Conservation (phyloP, 2,329 filamentous ascomycete species). For the Botryotinia narcissicola region DNA sequence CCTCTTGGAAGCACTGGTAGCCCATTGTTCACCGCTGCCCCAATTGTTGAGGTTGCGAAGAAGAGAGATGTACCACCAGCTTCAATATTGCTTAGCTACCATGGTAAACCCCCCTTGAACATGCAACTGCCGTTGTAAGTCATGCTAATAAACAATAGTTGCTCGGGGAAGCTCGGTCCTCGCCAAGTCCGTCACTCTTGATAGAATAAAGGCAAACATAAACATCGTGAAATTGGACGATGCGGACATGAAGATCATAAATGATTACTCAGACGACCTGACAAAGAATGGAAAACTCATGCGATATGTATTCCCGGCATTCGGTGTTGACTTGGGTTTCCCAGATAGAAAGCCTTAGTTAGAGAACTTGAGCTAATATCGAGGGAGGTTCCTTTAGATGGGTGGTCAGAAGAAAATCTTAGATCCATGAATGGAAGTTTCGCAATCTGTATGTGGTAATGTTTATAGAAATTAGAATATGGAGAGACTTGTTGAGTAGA, state of each 20-base stretch:
- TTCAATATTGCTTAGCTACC: constrained; percentile 68
- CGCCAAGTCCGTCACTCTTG: constrained; percentile 67
- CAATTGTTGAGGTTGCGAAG: constrained; percentile 62
- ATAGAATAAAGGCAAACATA: constrained; percentile 68
- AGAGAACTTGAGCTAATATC: not conserved
- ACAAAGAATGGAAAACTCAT: constrained; percentile 50
- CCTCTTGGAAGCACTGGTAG: constrained; percentile 41
- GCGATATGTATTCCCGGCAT: constrained; percentile 67
- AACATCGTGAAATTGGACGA: constrained; percentile 63
- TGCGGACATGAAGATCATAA: constrained; percentile 58
- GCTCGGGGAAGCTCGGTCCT: constrained; percentile 68
- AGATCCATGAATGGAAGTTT: not conserved
- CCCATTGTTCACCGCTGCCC: constrained; percentile 55
- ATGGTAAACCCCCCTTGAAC: constrained; percentile 51
- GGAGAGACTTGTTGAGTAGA: not conserved
- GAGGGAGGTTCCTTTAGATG: not conserved
- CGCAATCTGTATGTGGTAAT: not conserved
- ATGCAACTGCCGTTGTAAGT: not conserved
- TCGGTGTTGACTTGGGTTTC: constrained; percentile 68
- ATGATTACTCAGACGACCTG: constrained; percentile 54
- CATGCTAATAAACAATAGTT: constrained; percentile 46
- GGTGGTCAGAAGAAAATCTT: too few species aligned
- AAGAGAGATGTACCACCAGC: constrained; percentile 60
- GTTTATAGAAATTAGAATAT: not conserved
- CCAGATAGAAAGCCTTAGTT: constrained; percentile 47